Evolutionary conservation across 2,329 filamentous ascomycete species (phyloP).

Genomic region (Lasiodiplodia sp.): DNA sequence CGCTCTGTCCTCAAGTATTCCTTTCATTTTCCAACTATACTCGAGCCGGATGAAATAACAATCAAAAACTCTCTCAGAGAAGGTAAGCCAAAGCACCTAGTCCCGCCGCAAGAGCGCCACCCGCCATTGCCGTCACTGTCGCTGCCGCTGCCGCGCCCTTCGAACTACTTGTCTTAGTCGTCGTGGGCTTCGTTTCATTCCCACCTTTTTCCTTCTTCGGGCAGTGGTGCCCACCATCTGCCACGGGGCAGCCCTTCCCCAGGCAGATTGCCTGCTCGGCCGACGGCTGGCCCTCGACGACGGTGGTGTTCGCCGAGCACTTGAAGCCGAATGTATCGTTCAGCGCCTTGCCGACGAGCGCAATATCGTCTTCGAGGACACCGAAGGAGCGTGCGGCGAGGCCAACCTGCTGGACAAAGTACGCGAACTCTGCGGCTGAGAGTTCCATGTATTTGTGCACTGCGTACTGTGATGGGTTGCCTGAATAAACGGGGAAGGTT

Average conservation of each 20-base stretch:
- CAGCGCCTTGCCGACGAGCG: conserved; percentile 58
- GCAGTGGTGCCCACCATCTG: background rate
- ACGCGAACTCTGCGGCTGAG: conserved; percentile 58
- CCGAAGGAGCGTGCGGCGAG: conserved; percentile 65
- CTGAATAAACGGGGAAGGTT: conserved; percentile 58
- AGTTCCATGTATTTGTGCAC: conserved; percentile 69
- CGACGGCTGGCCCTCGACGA: conserved; percentile 54
- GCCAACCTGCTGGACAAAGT: conserved; percentile 67
- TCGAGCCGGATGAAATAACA: background rate
- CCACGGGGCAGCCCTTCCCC: conserved; percentile 55
- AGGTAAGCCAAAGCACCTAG: background rate
- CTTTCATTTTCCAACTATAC: background rate
- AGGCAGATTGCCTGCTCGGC: conserved; percentile 66
- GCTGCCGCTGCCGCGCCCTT: background rate
- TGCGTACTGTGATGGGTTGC: conserved; percentile 57
- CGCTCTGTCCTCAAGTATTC: too few relatives aligned
- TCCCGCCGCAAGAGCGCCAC: background rate
- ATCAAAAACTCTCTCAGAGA: background rate
- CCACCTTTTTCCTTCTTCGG: background rate
- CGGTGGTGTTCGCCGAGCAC: conserved; percentile 57
- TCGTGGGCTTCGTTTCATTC: background rate
- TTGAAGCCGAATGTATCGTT: conserved; percentile 59
- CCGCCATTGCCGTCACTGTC: background rate
- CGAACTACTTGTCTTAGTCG: background rate
- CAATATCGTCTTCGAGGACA: conserved; percentile 61